These are phyloP conservation scores for Saccharomycopsis hybrid DNA, from an alignment of 1,139 yeast genomes.

Conservation along the genomic window DNA sequence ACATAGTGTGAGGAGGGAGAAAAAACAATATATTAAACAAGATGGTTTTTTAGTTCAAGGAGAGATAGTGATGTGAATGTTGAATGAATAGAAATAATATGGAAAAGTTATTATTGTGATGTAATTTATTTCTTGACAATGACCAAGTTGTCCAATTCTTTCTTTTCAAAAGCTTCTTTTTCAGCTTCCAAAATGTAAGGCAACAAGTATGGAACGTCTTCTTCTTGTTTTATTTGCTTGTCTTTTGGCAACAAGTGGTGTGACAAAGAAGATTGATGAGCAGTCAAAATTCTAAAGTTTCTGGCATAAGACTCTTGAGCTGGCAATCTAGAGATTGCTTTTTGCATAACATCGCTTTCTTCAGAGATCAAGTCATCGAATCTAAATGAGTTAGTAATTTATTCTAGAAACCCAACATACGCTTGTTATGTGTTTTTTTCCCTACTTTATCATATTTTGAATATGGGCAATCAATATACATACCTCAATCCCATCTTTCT, in stretches of 20 bases:
- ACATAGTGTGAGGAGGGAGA: too few relatives aligned
- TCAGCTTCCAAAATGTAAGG: constrained; percentile 94
- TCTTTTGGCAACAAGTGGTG: constrained; percentile 80
- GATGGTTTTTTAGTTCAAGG: background rate
- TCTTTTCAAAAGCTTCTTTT: constrained; percentile 84
- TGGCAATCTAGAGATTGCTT: constrained; percentile 84
- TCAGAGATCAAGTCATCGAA: constrained; percentile 83
- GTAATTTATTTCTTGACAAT: constrained; percentile 14
- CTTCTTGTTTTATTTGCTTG: constrained; percentile 73
- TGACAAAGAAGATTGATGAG: constrained; percentile 79
- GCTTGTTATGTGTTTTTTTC: background rate
- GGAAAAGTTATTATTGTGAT: background rate
- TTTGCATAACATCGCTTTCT: constrained; percentile 82
- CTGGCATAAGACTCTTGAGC: constrained; percentile 80
- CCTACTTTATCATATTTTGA: background rate
- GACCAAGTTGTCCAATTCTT: constrained; percentile 75
- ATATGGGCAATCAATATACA: constrained; percentile 22
- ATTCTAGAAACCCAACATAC: background rate
- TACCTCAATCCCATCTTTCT: constrained; percentile 85
- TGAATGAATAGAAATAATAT: background rate
- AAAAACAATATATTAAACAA: too few relatives aligned
- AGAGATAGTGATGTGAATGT: background rate
- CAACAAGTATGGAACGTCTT: constrained; percentile 77
- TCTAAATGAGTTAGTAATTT: constrained; percentile 28
- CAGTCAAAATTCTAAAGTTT: constrained; percentile 85